Base-by-base conservation (phyloP, 1,284 basidiomycete genomes). In the Tausonia pullulans region DNA sequence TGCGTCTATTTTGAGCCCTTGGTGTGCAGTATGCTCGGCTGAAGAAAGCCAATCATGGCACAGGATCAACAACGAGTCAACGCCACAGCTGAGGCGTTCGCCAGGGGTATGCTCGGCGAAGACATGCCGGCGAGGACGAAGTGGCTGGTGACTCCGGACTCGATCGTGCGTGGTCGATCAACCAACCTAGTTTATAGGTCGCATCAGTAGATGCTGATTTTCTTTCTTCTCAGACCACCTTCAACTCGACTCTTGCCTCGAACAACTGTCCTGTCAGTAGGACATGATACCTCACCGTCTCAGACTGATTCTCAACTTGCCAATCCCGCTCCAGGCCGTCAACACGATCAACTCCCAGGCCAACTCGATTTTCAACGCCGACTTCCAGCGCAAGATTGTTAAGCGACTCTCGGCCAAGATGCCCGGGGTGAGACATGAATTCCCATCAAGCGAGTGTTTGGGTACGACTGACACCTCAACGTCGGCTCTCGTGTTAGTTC, bases 311-410 rank as follows among this genome's bases (percentile, higher is more conserved):
- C 27, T 27, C 27, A 27, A 27, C 27, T 27, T 27, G 27, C 27
- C 27, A 27, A 1, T 27, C 27, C 27, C 27, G 27, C 27, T 27
- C 27, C 27, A 27, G 27, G 27, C 27, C 27, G 27, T 27, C 27
- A 52, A 60, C 10, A 44, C 56, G 4, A n/a, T n/a, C 14, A 3
- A 10, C 0, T 41, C 44, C 43, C 4, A 46, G 8, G 56, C 56
- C 5, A 45, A 45, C 43, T 6, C 73, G 16, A 69, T 71, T 7
- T 90, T 86, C 86, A 78, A 82, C 2, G 71, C 78, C 11, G 76
- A 74, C 4, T 89, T 82, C 68, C 80, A 79, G 0, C 78, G 81
- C 0, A 72, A 79, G 1, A 83, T 87, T 67, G 81, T 79, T 0
- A 73, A 74, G 0, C 80, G 83, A 40, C 76, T 89, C 55, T 87